Percentiles rank a stretch among this genome's conserved stretches.
phyloP scores from a whole-genome alignment of 2,329 filamentous ascomycete species.

The Fusarium annulatum region DNA sequence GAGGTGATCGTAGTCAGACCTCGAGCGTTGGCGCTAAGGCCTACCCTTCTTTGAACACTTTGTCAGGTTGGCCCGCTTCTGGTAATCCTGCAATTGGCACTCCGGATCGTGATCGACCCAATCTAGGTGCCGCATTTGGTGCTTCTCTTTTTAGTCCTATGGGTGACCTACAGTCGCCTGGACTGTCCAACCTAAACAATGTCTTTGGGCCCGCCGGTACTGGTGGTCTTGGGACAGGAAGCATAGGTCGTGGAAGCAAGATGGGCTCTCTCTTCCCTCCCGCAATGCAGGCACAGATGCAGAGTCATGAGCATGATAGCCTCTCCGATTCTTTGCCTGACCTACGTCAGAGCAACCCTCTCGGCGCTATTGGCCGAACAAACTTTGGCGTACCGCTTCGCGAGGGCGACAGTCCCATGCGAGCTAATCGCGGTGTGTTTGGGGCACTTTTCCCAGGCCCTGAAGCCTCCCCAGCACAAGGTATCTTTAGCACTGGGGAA shows the following conservation, averaged over 20 bases:
- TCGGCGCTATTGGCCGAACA: constrained; percentile 75
- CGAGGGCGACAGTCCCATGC: constrained; percentile 70
- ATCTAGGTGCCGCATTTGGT: constrained; percentile 73
- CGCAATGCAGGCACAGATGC: constrained; percentile 93
- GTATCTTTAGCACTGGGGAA: constrained; percentile 53
- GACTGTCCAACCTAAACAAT: constrained; percentile 72
- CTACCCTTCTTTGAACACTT: constrained; percentile 70
- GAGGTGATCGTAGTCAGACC: constrained; percentile 91
- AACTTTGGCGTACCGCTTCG: constrained; percentile 65
- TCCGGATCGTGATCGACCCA: constrained; percentile 72
- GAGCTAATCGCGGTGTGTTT: constrained; percentile 64
- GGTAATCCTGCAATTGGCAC: constrained; percentile 69
- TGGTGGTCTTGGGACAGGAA: constrained; percentile 67
- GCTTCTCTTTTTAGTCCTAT: constrained; percentile 83
- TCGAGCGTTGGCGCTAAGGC: constrained; percentile 86
- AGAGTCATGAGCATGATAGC: constrained; percentile 73
- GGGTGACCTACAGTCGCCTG: constrained; percentile 81
- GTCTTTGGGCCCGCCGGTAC: constrained; percentile 75
- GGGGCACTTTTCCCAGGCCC: constrained; percentile 63
- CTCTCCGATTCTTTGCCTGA: constrained; percentile 69
- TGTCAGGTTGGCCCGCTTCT: constrained; percentile 72
- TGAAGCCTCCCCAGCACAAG: constrained; percentile 49
- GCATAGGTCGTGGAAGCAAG: constrained; percentile 81
- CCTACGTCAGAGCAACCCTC: constrained; percentile 68
- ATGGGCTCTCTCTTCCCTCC: constrained; percentile 87